phyloP scores from a whole-genome alignment of 441 rosid species.

The Populus hybrid region DNA sequence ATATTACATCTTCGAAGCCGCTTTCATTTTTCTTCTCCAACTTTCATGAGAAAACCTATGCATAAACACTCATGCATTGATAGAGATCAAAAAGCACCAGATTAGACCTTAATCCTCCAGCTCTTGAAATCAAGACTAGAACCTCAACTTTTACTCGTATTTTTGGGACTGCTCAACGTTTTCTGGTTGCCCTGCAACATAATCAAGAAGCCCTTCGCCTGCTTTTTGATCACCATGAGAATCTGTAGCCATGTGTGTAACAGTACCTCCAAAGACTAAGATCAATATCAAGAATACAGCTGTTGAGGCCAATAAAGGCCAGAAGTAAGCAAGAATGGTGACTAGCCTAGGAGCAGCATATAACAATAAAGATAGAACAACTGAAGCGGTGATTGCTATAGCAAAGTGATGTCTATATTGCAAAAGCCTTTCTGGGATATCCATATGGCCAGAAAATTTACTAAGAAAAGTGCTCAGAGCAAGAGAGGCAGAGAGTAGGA shows the following conservation, averaged over 20 bases:
- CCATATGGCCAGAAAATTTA: constrained; percentile 1
- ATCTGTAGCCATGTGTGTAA: constrained; percentile 14
- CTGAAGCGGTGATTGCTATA: constrained; percentile 21
- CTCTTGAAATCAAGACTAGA: background rate
- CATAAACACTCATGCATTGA: background rate
- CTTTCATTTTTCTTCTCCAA: background rate
- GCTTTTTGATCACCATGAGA: constrained; percentile 3
- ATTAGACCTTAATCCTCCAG: background rate
- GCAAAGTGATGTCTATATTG: constrained; percentile 51
- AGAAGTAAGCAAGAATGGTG: constrained; percentile 56
- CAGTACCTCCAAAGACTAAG: constrained; percentile 13
- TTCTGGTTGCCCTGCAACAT: background rate
- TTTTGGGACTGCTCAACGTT: background rate
- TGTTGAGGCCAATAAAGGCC: constrained; percentile 88
- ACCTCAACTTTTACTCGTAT: background rate
- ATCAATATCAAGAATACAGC: constrained; percentile 43
- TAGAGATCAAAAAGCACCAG: background rate
- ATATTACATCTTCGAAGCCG: background rate
- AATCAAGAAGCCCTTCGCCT: constrained; percentile 25
- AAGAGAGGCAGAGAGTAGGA: background rate
- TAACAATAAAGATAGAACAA: constrained; percentile 20
- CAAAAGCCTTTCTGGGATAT: constrained; percentile 45
- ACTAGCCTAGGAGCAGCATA: constrained; percentile 56
- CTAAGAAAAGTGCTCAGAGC: background rate
- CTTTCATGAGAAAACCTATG: background rate